Base-by-base conservation (phyloP, 1,284 basidiomycete genomes). In the Xerocomus amazonicus region DNA sequence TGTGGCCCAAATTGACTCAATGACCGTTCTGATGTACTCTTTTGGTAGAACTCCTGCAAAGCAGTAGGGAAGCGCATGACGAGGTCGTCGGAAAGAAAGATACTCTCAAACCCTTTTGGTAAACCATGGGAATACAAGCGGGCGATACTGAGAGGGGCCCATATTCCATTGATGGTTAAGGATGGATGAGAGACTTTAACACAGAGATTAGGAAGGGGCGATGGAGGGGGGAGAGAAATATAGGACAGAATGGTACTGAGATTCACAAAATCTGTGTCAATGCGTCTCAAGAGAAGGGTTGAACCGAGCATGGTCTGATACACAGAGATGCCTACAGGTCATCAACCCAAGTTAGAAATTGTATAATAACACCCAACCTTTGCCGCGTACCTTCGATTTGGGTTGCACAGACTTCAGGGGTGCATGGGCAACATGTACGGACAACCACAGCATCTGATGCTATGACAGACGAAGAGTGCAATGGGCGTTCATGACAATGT, bases 181-280 rank as follows among this genome's bases (percentile, higher is more conserved):
- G 77, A 80, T 10, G 80, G 78, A 48, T 63, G 66, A 35, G 51
- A 54, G n/a, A 67, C 56, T 9, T 50, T 48, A 29, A 69, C 53
- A 39, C 60, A 67, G 7, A 50, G 49, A 10, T 16, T 48, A 28
- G 55, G 58, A 33, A 62, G 62, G 4, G 65, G 54, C 1, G 74
- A 67, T 68, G 45, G 77, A 66, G 53, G 69, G 68, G 61, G 40
- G n/a, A 64, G 34, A 33, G 43, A 72, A 23, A 62, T 51, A 28
- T 67, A 53, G 45, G 73, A 70, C 16, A 78, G 66, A 53, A 87
- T 79, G 27, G 79, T 75, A 32, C 81, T 75, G 39, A 86, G 70
- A 62, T 87, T 85, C 56, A 87, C 84, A 56, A 83, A 87, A 59
- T 84, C 82, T 26, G 83, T 83, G 67, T 87, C 84, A 46, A 86